Percentiles rank a stretch among this genome's conserved stretches.
Evolutionary conservation across 495 filamentous ascomycete genomes (phyloP).

Genomic region (Achaetomiella virescens): DNA sequence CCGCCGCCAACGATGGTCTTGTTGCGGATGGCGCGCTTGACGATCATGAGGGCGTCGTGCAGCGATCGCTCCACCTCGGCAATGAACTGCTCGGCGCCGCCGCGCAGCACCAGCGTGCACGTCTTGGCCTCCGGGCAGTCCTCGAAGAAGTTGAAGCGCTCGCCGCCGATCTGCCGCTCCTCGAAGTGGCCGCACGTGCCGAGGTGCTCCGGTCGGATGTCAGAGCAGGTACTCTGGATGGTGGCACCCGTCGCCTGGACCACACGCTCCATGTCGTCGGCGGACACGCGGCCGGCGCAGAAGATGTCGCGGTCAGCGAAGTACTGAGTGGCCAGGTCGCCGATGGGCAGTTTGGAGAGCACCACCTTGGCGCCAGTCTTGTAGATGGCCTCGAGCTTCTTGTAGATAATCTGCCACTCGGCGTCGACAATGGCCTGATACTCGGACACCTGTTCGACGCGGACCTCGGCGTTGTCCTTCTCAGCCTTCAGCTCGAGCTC

Average conservation of each 20-base stretch:
- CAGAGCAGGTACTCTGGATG: slow-evolving; percentile 92
- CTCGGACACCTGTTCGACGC: slow-evolving; percentile 96
- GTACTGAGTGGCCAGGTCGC: slow-evolving; percentile 95
- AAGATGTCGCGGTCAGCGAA: slow-evolving; percentile 98
- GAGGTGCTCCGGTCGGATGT: slow-evolving; percentile 83
- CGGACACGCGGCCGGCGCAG: slow-evolving; percentile 89
- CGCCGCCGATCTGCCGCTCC: slow-evolving; percentile 92
- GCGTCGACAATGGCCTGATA: slow-evolving; percentile 99
- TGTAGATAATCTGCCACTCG: slow-evolving; percentile 99
- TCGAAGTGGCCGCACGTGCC: slow-evolving; percentile 89
- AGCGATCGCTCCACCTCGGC: slow-evolving; percentile 95
- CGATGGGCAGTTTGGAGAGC: slow-evolving; percentile 93
- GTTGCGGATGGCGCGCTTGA: slow-evolving; percentile 93
- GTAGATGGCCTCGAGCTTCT: slow-evolving; percentile 92
- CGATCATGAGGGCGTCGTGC: slow-evolving; percentile 99
- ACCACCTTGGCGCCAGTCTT: slow-evolving; percentile 95
- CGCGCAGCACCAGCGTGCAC: slow-evolving; percentile 90
- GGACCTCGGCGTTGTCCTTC: slow-evolving; percentile 97
- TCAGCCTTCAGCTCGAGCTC: slow-evolving; percentile 96
- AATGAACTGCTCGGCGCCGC: slow-evolving; percentile 97
- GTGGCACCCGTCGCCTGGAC: slow-evolving; percentile 89
- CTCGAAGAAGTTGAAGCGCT: slow-evolving; percentile 97
- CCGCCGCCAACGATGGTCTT: slow-evolving; percentile 91
- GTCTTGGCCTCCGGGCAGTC: slow-evolving; percentile 93
- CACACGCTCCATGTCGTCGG: slow-evolving; percentile 93